Percentiles rank a stretch among this genome's conserved stretches.
phyloP scores from a whole-genome alignment of 106 monocot species.

The Dioscorea dumetorum region DNA sequence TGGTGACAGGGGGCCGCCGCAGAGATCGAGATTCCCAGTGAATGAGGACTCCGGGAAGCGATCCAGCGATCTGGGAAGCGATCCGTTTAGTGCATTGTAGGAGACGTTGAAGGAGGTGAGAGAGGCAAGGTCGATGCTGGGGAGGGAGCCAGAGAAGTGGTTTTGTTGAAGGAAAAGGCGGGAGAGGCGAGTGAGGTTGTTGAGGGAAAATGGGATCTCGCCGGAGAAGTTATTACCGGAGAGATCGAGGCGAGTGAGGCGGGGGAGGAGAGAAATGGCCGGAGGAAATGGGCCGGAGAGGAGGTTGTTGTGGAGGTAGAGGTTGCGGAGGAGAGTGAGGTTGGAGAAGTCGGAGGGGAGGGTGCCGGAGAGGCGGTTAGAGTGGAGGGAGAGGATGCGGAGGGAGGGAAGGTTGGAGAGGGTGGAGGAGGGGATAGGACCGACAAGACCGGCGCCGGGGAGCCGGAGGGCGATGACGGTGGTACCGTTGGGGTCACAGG shows the following conservation, averaged over 20 bases:
- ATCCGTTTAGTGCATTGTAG: conserved; percentile 34
- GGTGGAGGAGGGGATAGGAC: conserved; percentile 22
- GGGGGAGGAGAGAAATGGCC: conserved; percentile 12
- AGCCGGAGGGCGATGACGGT: conserved; percentile 24
- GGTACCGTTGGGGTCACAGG: conserved; percentile 17
- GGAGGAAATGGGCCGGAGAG: conserved; percentile 25
- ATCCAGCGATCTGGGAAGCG: conserved; percentile 24
- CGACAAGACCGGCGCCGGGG: conserved; percentile 28
- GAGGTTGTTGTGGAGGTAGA: conserved; percentile 33
- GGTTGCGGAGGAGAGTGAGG: conserved; percentile 15
- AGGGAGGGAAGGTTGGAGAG: conserved; percentile 22
- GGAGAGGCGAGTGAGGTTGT: conserved; percentile 22
- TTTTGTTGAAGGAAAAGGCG: conserved; percentile 28
- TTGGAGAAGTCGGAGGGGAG: conserved; percentile 21
- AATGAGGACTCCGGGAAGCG: conserved; percentile 41
- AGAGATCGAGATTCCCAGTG: conserved; percentile 32
- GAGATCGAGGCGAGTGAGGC: conserved; percentile 52
- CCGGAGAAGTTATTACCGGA: conserved; percentile 65
- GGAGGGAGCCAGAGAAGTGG: conserved; percentile 28
- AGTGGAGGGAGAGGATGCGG: conserved; percentile 27
- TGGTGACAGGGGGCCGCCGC: conserved; percentile 25
- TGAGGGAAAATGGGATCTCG: conserved; percentile 22
- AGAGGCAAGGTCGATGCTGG: conserved; percentile 19
- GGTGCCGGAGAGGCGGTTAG: conserved; percentile 25
- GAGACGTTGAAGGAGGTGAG: conserved; percentile 27